Evolutionary conservation across 306 rosid genomes (phyloP), one percentile per base, ranked within the genome.

Genomic region (Gastrolobium bilobum): DNA sequence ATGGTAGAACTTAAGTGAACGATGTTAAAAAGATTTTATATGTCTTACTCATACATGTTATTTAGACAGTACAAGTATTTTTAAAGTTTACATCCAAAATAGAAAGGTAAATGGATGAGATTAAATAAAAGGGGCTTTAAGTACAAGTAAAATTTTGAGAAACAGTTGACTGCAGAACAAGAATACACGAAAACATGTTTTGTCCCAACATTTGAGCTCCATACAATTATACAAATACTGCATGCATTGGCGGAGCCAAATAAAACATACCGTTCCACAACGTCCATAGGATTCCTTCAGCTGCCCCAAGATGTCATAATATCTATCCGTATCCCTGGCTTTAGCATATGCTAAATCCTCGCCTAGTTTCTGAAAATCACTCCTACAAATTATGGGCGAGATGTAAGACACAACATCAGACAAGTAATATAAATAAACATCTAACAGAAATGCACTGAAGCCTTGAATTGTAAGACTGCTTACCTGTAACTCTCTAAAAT

Each of bases 401-500:
- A 76, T 60, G 54, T 73, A 75, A 75, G 56, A 44, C 76, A 10
- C 40, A n/a, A 71, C 64, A 61, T 73, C 69, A 79, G 63, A 76
- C 34, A 62, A 37, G 44, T 59, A 47, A 47, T 46, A n/a, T 75
- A 59, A 68, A 64, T 64, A 69, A 77, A 57, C 37, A n/a, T 38
- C 65, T 4, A 71, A 71, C 42, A 37, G 14, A 37, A 54, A 63
- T 78, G 56, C 37, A 51, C 54, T 9, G 70, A 75, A 43, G 48
- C 60, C 43, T 61, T 46, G 52, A 64, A 54, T 34, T 10, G 42
- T 11, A 70, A 71, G 81, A 64, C 61, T 43, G 44, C 39, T 68
- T 82, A 93, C 99, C 88, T 90, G 91, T 93, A 86, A 85, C 89
- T 63, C 85, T 88, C 93, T 52, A 96, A 86, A 79, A 91, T 88